phyloP scores from a whole-genome alignment of 2,329 filamentous ascomycete species.

The Didymosphaeria variabile region DNA sequence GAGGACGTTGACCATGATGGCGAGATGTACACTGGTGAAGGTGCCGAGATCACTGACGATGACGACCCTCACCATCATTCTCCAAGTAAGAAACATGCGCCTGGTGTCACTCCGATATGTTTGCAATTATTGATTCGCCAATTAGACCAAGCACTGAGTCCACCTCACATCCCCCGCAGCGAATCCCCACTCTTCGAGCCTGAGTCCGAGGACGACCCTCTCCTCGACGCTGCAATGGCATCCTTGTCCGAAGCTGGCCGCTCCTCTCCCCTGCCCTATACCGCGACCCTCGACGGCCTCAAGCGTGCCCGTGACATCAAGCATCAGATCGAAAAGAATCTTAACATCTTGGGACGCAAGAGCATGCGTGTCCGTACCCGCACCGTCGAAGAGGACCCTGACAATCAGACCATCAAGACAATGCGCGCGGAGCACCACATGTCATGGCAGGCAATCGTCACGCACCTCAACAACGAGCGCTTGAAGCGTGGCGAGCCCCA shows the following conservation, averaged over 20 bases:
- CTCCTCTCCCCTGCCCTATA: neutral
- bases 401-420: conserved; percentile 44
- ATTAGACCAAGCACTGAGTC: neutral
- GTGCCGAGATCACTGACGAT: neutral
- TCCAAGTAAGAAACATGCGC: neutral
- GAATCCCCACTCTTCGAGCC: conserved; percentile 24
- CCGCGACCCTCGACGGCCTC: conserved; percentile 21
- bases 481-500: conserved; percentile 22
- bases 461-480: conserved; percentile 37
- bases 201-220: neutral
- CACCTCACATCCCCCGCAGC: neutral
- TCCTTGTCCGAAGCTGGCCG: neutral
- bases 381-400: conserved; percentile 33
- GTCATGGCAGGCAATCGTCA: conserved; percentile 40
- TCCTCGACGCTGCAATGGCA: neutral
- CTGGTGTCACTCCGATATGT: neutral
- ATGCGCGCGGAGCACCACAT: conserved; percentile 38
- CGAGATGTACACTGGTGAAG: neutral
- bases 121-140: neutral
- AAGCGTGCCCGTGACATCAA: conserved; percentile 33
- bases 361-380: conserved; percentile 8
- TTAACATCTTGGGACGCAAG: conserved; percentile 23
- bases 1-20: neutral
- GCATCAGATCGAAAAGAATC: conserved; percentile 19
- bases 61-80: neutral